Conservation (phyloP, 495 filamentous ascomycete species). For the Staphylotrichum tortipilum region DNA sequence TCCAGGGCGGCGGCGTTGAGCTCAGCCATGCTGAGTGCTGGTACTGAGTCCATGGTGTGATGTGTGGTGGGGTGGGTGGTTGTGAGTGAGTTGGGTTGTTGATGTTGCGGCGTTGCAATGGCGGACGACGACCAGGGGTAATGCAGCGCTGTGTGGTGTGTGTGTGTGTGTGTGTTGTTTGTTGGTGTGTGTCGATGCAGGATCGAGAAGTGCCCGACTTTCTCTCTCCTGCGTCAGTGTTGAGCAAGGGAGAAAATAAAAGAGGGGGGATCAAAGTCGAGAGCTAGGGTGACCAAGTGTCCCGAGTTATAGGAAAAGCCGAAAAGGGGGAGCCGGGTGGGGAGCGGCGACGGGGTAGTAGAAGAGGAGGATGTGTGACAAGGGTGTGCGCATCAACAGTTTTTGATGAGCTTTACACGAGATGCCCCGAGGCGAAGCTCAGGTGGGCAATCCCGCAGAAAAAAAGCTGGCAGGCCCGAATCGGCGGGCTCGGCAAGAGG, state of each 20-base stretch:
- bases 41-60: conserved; percentile 30
- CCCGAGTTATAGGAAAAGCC: conserved; percentile 7
- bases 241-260: conserved; percentile 3
- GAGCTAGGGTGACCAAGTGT: conserved; percentile 12
- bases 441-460: conserved; percentile 5
- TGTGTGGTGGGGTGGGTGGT: conserved; percentile 5
- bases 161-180: conserved; percentile 8
- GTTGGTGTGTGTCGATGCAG: conserved; percentile 4
- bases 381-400: conserved; percentile 9
- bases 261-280: conserved; percentile 1
- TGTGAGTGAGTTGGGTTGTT: conserved; percentile 4
- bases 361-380: conserved; percentile 15
- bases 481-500: conserved; percentile 15
- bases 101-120: background rate
- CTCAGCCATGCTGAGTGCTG: conserved; percentile 32
- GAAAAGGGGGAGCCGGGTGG: background rate
- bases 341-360: background rate
- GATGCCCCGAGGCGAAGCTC: conserved; percentile 20
- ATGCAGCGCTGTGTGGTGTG: conserved; percentile 6
- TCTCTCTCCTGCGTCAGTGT: conserved; percentile 1
- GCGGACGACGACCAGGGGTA: background rate
- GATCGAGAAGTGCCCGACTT: conserved; percentile 12
- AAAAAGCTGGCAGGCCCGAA: conserved; percentile 17
- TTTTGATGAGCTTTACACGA: conserved; percentile 16
- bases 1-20: conserved; percentile 78